Conservation (phyloP, 2,329 filamentous ascomycete genomes). For the Ceratocystis ficicola region DNA sequence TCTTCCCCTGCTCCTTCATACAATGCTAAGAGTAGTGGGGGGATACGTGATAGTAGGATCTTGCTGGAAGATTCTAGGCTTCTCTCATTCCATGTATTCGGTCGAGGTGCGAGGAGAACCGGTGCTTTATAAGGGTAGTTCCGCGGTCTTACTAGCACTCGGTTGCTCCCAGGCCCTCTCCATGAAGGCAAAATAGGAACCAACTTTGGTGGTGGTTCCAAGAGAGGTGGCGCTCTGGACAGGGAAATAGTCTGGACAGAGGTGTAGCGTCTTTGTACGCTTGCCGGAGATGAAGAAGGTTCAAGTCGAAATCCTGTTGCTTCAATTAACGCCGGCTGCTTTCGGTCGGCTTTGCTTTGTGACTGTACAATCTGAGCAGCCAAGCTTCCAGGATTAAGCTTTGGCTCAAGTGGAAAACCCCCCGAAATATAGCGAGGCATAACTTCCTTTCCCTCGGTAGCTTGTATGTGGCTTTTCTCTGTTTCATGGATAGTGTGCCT, state of each 20-base stretch:
- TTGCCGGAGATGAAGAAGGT: background rate
- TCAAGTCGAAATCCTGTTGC: background rate
- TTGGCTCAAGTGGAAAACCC: background rate
- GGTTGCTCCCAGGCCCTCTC: conserved; percentile 12
- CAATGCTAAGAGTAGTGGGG: background rate
- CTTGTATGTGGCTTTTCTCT: background rate
- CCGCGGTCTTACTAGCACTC: background rate
- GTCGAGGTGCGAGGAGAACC: background rate
- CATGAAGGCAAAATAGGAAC: background rate
- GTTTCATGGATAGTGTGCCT: background rate
- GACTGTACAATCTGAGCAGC: background rate
- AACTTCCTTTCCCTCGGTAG: background rate
- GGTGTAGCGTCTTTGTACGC: background rate
- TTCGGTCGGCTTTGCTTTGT: background rate
- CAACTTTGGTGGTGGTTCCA: background rate
- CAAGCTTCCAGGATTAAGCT: background rate
- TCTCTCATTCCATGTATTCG: background rate
- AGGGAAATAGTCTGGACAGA: background rate
- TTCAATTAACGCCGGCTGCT: background rate
- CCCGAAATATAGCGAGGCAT: background rate
- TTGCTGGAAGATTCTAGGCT: background rate
- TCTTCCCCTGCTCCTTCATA: background rate
- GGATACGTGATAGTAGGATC: background rate
- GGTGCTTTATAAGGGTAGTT: background rate
- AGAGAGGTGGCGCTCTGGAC: background rate